Conservation (phyloP, 805 yeast species). For the Barnettozyma pratensis region DNA sequence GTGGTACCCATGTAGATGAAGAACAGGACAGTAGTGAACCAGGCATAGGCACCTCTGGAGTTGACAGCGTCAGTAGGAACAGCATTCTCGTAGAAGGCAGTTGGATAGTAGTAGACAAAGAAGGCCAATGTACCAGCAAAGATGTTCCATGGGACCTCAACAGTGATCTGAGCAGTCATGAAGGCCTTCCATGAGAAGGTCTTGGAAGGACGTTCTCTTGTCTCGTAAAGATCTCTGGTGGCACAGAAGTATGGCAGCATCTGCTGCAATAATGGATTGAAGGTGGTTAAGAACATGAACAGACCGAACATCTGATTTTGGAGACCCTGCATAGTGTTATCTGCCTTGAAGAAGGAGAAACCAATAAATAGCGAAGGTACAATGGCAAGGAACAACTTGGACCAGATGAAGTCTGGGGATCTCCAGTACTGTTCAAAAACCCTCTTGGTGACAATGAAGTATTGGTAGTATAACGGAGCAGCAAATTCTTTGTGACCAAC, state of each 20-base stretch:
- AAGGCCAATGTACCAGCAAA: constrained; percentile 55
- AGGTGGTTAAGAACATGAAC: constrained; percentile 59
- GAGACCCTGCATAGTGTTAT: constrained; percentile 56
- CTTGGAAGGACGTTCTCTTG: constrained; percentile 67
- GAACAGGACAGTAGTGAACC: constrained; percentile 42
- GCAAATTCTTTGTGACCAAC: constrained; percentile 39
- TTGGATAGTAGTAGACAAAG: constrained; percentile 67
- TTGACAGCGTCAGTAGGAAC: constrained; percentile 46
- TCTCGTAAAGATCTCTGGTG: constrained; percentile 65
- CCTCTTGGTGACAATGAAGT: constrained; percentile 42
- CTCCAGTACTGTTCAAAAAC: constrained; percentile 64
- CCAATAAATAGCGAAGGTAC: constrained; percentile 61
- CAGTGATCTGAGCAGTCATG: constrained; percentile 52
- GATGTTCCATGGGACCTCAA: constrained; percentile 62
- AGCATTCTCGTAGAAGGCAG: constrained; percentile 62
- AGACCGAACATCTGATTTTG: constrained; percentile 79
- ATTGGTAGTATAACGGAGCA: constrained; percentile 37
- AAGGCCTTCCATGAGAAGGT: constrained; percentile 65
- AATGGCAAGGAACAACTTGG: constrained; percentile 48
- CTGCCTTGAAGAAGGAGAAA: constrained; percentile 68
- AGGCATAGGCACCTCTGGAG: constrained; percentile 49
- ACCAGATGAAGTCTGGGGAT: constrained; percentile 58
- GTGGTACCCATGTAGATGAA: constrained; percentile 46
- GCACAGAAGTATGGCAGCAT: constrained; percentile 53
- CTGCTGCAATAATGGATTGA: constrained; percentile 56